Percentiles rank a stretch among this genome's conserved stretches.
phyloP scores from a whole-genome alignment of 108 stramenopile species.

The Nannochloropsis gaditana region DNA sequence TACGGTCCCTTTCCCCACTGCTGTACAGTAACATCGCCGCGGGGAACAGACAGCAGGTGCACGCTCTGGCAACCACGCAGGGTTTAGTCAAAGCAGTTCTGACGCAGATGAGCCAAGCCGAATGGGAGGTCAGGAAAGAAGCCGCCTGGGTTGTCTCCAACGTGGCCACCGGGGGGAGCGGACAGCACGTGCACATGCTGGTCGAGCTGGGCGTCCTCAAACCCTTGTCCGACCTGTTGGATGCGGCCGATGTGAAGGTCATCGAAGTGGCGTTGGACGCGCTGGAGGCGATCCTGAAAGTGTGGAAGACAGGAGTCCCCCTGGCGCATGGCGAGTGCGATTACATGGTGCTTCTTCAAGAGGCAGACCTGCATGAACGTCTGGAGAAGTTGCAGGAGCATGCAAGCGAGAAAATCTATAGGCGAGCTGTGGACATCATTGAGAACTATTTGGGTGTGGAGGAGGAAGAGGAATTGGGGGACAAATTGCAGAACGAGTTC shows the following conservation, averaged over 20 bases:
- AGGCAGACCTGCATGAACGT: slow-evolving; percentile 62
- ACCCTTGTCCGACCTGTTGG: slow-evolving; percentile 64
- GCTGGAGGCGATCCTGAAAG: slow-evolving; percentile 60
- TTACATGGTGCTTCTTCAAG: slow-evolving; percentile 25
- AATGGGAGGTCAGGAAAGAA: slow-evolving; percentile 83
- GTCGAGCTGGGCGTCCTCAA: slow-evolving; percentile 65
- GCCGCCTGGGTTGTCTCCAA: slow-evolving; percentile 76
- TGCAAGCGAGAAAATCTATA: slow-evolving; percentile 61
- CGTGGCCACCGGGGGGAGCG: slow-evolving; percentile 64
- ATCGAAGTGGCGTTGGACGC: slow-evolving; percentile 65
- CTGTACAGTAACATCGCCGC: slow-evolving; percentile 82
- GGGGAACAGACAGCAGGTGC: slow-evolving; percentile 70
- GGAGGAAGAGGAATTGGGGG: slow-evolving; percentile 60
- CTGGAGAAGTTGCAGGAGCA: slow-evolving; percentile 74
- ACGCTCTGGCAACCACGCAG: slow-evolving; percentile 38
- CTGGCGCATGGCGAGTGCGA: neutral
- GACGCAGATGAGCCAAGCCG: slow-evolving; percentile 56
- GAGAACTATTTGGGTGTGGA: slow-evolving; percentile 73
- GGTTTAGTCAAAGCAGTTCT: slow-evolving; percentile 56
- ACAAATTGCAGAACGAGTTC: neutral
- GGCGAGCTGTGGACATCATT: slow-evolving; percentile 63
- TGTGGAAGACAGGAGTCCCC: neutral
- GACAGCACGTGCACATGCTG: slow-evolving; percentile 42
- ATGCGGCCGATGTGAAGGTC: slow-evolving; percentile 58
- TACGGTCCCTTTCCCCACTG: slow-evolving; percentile 62